Percentiles rank a stretch among this genome's conserved stretches.
These are phyloP conservation scores for Boletus pseudo-olivaceus DNA, from an alignment of 768 basidiomycete genomes.

Conservation along the genomic window DNA sequence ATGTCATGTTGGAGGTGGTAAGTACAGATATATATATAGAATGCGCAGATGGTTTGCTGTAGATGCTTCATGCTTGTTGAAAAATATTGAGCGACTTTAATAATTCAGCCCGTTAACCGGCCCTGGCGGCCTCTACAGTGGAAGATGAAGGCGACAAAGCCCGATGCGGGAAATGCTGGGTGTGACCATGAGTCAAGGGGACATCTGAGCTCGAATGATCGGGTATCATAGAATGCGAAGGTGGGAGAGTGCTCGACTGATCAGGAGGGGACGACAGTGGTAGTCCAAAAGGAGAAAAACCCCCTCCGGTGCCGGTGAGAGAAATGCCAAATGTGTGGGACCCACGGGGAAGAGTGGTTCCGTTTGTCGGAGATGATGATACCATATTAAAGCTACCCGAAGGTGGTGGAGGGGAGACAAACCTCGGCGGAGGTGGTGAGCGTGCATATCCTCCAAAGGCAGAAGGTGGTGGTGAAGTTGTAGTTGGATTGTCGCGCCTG, in stretches of 20 bases:
- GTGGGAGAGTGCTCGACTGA: constrained; percentile 24
- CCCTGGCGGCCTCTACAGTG: constrained; percentile 38
- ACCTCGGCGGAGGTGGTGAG: constrained; percentile 34
- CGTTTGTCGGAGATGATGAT: constrained; percentile 26
- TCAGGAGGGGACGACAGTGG: constrained; percentile 31
- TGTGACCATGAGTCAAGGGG: constrained; percentile 32
- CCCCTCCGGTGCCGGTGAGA: constrained; percentile 24
- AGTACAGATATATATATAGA: constrained; percentile 40
- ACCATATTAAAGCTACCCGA: constrained; percentile 28
- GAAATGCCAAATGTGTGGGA: constrained; percentile 32
- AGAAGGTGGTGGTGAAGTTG: constrained; percentile 25
- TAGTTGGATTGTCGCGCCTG: constrained; percentile 24
- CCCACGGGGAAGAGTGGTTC: constrained; percentile 26
- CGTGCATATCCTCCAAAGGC: constrained; percentile 29
- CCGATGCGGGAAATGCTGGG: constrained; percentile 38
- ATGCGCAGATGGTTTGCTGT: constrained; percentile 39
- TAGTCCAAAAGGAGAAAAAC: constrained; percentile 32
- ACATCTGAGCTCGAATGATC: constrained; percentile 32
- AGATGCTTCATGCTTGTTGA: constrained; percentile 39
- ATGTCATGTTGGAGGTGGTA: constrained; percentile 33
- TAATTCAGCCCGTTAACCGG: constrained; percentile 38
- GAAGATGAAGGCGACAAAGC: constrained; percentile 37
- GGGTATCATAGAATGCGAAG: constrained; percentile 36
- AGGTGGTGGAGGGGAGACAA: constrained; percentile 32
- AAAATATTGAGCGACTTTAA: constrained; percentile 37